Percentiles rank a stretch among this genome's conserved stretches.
Conservation (phyloP, 257 asterid species). For the Salvia miltiorrhiza region DNA sequence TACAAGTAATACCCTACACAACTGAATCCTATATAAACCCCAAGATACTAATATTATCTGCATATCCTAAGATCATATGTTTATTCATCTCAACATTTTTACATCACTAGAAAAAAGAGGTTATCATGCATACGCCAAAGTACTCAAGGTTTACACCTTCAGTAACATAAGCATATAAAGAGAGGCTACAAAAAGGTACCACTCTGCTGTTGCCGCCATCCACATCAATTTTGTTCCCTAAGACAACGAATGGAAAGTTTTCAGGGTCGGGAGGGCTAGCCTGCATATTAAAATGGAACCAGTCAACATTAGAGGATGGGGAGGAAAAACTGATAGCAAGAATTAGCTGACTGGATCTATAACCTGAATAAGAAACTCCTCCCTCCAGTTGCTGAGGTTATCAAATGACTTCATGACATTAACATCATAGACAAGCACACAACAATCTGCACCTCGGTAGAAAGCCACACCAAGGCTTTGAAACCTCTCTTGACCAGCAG, state of each 20-base stretch:
- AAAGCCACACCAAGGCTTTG: slow-evolving; percentile 82
- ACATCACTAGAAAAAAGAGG: not conserved
- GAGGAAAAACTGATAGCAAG: not conserved
- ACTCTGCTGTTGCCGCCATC: slow-evolving; percentile 71
- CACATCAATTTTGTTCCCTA: slow-evolving; percentile 59
- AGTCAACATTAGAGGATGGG: slow-evolving; percentile 4
- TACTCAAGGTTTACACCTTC: not conserved
- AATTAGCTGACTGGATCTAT: slow-evolving; percentile 9
- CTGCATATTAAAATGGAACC: slow-evolving; percentile 29
- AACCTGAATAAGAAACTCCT: slow-evolving; percentile 68
- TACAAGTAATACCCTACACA: not conserved
- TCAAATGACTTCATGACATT: slow-evolving; percentile 36
- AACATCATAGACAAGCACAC: slow-evolving; percentile 32
- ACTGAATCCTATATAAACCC: not conserved
- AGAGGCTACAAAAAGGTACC: slow-evolving; percentile 27
- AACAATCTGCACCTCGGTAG: slow-evolving; percentile 70
- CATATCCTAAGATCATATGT: not conserved
- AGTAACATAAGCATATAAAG: not conserved
- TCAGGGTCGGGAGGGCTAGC: slow-evolving; percentile 68
- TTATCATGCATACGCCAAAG: not conserved
- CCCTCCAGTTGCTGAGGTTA: slow-evolving; percentile 62
- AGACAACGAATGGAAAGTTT: slow-evolving; percentile 53
- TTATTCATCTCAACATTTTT: not conserved
- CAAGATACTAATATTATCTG: not conserved
- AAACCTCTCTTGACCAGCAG: slow-evolving; percentile 76